phyloP scores from a whole-genome alignment of 2,329 filamentous ascomycete species.

The Blumeriella jaapii region DNA sequence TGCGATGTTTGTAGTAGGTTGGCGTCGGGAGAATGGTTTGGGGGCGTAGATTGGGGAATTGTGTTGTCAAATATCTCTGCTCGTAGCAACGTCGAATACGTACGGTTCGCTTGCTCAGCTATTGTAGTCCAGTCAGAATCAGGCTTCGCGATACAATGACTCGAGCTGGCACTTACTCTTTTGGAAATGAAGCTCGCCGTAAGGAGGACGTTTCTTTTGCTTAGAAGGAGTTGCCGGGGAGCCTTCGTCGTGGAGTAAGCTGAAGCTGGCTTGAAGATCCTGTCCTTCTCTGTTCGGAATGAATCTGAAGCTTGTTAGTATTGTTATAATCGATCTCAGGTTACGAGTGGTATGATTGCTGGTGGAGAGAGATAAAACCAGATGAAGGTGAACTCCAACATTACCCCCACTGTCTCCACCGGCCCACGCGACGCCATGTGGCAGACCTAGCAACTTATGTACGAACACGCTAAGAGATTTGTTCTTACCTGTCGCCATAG shows the following conservation, averaged over 20 bases:
- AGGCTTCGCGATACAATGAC: neutral
- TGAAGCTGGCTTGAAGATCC: slow-evolving; percentile 88
- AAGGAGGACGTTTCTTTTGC: slow-evolving; percentile 71
- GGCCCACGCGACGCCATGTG: too few species aligned
- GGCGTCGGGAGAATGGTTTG: slow-evolving; percentile 49
- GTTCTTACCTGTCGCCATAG: slow-evolving; percentile 42
- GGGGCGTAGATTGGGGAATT: slow-evolving; percentile 67
- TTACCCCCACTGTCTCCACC: neutral
- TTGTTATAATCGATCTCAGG: too few species aligned
- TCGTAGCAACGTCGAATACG: slow-evolving; percentile 77
- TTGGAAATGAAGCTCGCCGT: slow-evolving; percentile 89
- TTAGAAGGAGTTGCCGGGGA: slow-evolving; percentile 86
- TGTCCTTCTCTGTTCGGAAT: slow-evolving; percentile 90
- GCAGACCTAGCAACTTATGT: neutral
- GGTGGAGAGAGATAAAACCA: too few species aligned
- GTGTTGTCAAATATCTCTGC: slow-evolving; percentile 87
- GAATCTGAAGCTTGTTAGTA: slow-evolving; percentile 49
- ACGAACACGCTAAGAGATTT: slow-evolving; percentile 2
- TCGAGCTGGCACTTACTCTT: slow-evolving; percentile 51
- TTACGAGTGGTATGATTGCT: too few species aligned
- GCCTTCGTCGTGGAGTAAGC: slow-evolving; percentile 79
- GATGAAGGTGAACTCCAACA: too few species aligned
- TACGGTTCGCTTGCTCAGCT: slow-evolving; percentile 91
- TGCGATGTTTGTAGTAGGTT: slow-evolving; percentile 38
- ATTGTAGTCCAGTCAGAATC: slow-evolving; percentile 7